Evolutionary conservation across 164 flowering plant genomes (phyloP).

Genomic region (Amborella trichopoda): DNA sequence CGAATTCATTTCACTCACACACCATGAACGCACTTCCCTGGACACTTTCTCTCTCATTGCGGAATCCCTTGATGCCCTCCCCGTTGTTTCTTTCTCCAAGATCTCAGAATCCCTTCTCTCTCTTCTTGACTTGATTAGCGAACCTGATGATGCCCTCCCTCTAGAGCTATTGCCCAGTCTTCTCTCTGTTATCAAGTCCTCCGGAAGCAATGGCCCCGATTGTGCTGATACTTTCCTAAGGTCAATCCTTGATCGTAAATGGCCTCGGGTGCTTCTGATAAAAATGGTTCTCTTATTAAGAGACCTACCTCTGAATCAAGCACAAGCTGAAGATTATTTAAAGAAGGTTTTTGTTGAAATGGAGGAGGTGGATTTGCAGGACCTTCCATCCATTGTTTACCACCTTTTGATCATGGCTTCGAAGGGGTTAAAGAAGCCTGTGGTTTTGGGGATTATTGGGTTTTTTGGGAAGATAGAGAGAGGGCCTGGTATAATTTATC

Average conservation of each 20-base stretch:
- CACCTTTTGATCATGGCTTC: constrained; percentile 70
- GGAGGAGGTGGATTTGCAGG: constrained; percentile 53
- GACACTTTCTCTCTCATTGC: too few species aligned
- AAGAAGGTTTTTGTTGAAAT: constrained; percentile 54
- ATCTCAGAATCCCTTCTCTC: constrained; percentile 17
- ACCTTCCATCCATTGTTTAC: constrained; percentile 65
- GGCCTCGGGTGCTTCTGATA: constrained; percentile 55
- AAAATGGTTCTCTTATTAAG: constrained; percentile 46
- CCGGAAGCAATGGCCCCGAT: constrained; percentile 19
- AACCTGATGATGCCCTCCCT: constrained; percentile 43
- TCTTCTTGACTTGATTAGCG: constrained; percentile 15
- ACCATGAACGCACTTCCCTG: too few species aligned
- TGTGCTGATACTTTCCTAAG: constrained; percentile 22
- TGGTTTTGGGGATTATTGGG: constrained; percentile 56
- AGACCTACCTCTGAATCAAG: constrained; percentile 31
- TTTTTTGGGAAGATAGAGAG: constrained; percentile 39
- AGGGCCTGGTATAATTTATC: constrained; percentile 19
- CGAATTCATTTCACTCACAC: too few species aligned
- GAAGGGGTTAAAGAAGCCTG: constrained; percentile 61
- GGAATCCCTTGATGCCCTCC: too few species aligned
- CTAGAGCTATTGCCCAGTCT: constrained; percentile 47
- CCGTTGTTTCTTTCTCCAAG: too few species aligned
- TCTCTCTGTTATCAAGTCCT: constrained; percentile 21
- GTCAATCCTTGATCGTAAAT: constrained; percentile 29
- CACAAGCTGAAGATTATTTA: constrained; percentile 36